Evolutionary conservation across 2,329 filamentous ascomycete species (phyloP).

Genomic region (Curvularia hawaiiensis): DNA sequence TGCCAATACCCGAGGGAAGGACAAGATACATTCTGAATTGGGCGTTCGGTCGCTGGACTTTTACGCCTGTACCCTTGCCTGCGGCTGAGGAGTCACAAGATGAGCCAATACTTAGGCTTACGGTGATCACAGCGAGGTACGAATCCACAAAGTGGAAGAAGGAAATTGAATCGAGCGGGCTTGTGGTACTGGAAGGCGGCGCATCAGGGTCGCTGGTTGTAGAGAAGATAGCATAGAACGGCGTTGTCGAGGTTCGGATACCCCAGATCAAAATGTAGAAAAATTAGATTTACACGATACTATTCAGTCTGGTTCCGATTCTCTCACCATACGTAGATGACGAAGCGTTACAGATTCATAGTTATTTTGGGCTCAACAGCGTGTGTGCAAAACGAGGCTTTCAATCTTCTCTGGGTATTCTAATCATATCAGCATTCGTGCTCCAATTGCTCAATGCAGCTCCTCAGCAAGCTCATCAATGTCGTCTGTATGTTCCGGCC

Average conservation of each 20-base stretch:
- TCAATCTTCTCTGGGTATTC: neutral
- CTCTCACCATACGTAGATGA: neutral
- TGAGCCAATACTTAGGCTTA: constrained; percentile 69
- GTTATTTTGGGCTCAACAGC: neutral
- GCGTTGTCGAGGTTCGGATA: neutral
- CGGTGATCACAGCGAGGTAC: constrained; percentile 73
- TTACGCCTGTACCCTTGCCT: constrained; percentile 65
- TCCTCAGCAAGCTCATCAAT: constrained; percentile 36
- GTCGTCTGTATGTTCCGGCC: constrained; percentile 37
- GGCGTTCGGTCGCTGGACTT: constrained; percentile 96
- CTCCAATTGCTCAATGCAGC: constrained; percentile 34
- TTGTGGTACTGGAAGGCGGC: constrained; percentile 36
- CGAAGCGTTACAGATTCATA: neutral
- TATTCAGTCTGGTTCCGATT: neutral
- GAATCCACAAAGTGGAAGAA: constrained; percentile 80
- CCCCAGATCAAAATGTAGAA: neutral
- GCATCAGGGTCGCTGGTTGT: constrained; percentile 28
- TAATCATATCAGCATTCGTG: constrained; percentile 14
- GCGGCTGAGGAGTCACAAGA: constrained; percentile 44
- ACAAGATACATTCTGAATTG: constrained; percentile 90
- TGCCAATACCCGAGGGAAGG: constrained; percentile 45
- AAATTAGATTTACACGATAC: neutral
- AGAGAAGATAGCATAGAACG: constrained; percentile 21
- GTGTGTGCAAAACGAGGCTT: neutral
- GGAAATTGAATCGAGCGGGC: constrained; percentile 65